Percentiles rank a stretch among this genome's conserved stretches.
phyloP scores from a whole-genome alignment of 169 alveolate species.

The Eimeria praecox region DNA sequence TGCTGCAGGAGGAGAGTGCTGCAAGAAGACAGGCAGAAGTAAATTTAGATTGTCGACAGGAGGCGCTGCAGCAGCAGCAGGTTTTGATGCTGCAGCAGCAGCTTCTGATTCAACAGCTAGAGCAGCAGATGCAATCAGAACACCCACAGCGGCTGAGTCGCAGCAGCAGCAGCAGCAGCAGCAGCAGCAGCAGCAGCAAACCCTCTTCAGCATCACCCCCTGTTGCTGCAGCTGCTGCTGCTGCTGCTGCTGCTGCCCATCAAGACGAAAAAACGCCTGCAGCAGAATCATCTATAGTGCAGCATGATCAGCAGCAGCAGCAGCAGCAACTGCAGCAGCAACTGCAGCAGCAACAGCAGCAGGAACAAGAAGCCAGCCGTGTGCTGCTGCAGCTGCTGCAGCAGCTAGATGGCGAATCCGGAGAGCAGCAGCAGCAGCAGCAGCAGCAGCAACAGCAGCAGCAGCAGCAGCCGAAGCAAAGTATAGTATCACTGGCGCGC shows the following conservation, averaged over 20 bases:
- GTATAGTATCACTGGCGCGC: neutral
- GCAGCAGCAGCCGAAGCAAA: conserved; percentile 14
- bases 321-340: neutral
- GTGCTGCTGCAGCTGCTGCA: neutral
- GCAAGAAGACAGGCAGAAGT: conserved; percentile 5
- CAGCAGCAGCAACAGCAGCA: conserved; percentile 15
- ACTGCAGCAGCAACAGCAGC: conserved; percentile 17
- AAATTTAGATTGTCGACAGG: neutral
- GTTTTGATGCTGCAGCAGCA: neutral
- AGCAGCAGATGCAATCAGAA: conserved; percentile 14
- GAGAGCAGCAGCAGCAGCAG: conserved; percentile 50
- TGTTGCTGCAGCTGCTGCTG: neutral
- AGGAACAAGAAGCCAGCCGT: conserved; percentile 20
- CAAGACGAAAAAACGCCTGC: neutral
- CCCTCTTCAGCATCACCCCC: neutral
- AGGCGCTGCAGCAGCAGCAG: conserved; percentile 8
- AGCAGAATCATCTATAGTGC: neutral
- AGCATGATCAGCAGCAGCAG: conserved; percentile 14
- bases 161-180: neutral
- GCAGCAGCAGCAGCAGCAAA: neutral
- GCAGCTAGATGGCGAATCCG: neutral
- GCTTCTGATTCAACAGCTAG: conserved; percentile 29
- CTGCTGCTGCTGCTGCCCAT: neutral
- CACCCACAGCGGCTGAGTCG: neutral
- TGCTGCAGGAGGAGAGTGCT: conserved; percentile 34